Base-by-base conservation (phyloP, 73 alveolate species). In the Blepharisma stoltei region DNA sequence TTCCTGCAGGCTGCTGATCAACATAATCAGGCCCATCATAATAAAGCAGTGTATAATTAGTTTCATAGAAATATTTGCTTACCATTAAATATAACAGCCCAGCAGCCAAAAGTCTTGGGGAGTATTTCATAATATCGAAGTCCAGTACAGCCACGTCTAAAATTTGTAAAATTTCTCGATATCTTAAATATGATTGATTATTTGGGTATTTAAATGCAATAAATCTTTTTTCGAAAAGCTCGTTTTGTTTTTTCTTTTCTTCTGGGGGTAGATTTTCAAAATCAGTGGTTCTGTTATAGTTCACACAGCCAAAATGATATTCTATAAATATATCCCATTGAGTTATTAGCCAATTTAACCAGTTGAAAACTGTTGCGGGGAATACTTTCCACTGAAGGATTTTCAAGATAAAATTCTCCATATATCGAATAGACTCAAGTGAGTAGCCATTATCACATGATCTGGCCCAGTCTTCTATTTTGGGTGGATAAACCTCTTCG, bases 401-500 rank as follows among this genome's bases (percentile, higher is more conserved):
- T 6, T 49, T 32, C 7, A 81, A 76, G 23, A 81, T 81, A n/a
- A 43, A 43, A 37, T 25, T 43, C 46, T 81, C 89, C 77, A 54
- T 84, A 25, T 50, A 55, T 0, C 75, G 37, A 8, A 90, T 77
- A 37, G 86, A 54, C 55, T 87, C 55, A 6, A 27, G 60, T 7
- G 87, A 78, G 55, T 78, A 90, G 6, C 95, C 95, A 54, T 85
- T 75, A 81, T 90, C 94, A 38, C 93, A 85, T 11, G 90, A 81
- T 27, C 80, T 69, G 6, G 88, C 88, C 71, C 87, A 88, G 54
- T 91, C 92, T 54, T 75, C 81, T 6, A 86, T 88, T 70, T 82
- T 70, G 1, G 95, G 97, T 32, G 93, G 90, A 38, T 83, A 88
- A 69, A 91, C 81, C 78, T 91, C 97, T 81, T 95, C 99, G 73